Evolutionary conservation across 495 filamentous ascomycete genomes (phyloP).

Genomic region (Penicillium egyptiacum): DNA sequence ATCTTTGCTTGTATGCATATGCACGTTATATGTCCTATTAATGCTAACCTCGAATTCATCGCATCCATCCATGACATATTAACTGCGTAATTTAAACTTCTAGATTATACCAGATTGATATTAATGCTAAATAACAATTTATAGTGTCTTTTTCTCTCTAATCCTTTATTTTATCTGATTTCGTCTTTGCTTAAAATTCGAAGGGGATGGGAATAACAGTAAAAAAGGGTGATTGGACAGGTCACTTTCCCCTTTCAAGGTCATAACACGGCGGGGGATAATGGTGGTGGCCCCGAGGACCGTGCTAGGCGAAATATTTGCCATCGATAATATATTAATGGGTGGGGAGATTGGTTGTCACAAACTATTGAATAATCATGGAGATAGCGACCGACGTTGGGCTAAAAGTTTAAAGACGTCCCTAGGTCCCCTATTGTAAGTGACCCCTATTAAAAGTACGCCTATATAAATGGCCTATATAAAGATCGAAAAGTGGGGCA

Average conservation of each 20-base stretch:
- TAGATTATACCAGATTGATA: too few species aligned
- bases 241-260: neutral
- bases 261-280: neutral
- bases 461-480: neutral
- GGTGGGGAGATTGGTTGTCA: neutral
- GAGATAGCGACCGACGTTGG: neutral
- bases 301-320: too few species aligned
- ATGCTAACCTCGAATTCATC: neutral
- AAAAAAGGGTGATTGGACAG: neutral
- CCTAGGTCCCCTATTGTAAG: neutral
- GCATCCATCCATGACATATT: neutral
- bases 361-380: neutral
- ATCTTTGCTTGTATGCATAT: neutral
- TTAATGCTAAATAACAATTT: too few species aligned
- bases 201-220: neutral
- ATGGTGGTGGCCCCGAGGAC: too few species aligned
- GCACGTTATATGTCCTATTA: neutral
- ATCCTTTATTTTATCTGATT: neutral
- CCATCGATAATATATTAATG: too few species aligned
- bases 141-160: too few species aligned
- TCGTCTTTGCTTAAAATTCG: neutral
- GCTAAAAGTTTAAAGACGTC: neutral
- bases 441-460: neutral
- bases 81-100: neutral
- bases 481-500: conserved; percentile 1